Evolutionary conservation across 306 rosid species (phyloP), one percentile per base, ranked within the genome.

Genomic region (Lagenaria siceraria): DNA sequence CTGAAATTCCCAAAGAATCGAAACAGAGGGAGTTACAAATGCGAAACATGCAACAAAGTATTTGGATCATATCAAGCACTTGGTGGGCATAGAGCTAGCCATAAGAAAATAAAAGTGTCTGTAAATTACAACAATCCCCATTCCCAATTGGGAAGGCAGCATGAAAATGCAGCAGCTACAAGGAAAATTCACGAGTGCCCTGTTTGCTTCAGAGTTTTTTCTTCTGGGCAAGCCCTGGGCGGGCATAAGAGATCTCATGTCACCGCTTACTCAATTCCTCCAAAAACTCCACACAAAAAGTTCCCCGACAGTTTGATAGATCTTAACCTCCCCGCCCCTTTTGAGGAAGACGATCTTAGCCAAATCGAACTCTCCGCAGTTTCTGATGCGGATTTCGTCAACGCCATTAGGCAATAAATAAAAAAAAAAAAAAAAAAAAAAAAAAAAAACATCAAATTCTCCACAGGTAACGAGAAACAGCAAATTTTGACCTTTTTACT

Each of bases 211-310:
- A 82, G 97, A 85, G 93, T 90, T 1, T 95, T 95, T 54, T 75
- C 92, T 9, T 95, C 99, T 0, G 99, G 99, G 40, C 99, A 95
- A 80, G 99, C 99, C 0, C 91, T 95, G 0, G 99, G 99, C 7
- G 99, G 99, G 51, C 99, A 95, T 64, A 95, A 92, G 85, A 92
- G 99, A 83, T 90, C 97, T 8, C 99, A 95, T 78, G 89, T 90
- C 19, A 85, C 61, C n/a, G 90, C 80, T 11, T 71, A 55, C 29
- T 18, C 66, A 33, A 36, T 25, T 75, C 25, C 79, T 5, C 38
- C 74, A 24, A 60, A 48, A 33, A 22, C 31, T 18, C 24, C 84
- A 22, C 27, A 76, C 0, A 43, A 49, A 0, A 88, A 81, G 79
- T 43, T 84, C 1, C 80, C 82, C 7, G 86, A 83, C 8, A 87